Evolutionary conservation across 2,329 filamentous ascomycete species (phyloP).

Genomic region (Microsporum canis): DNA sequence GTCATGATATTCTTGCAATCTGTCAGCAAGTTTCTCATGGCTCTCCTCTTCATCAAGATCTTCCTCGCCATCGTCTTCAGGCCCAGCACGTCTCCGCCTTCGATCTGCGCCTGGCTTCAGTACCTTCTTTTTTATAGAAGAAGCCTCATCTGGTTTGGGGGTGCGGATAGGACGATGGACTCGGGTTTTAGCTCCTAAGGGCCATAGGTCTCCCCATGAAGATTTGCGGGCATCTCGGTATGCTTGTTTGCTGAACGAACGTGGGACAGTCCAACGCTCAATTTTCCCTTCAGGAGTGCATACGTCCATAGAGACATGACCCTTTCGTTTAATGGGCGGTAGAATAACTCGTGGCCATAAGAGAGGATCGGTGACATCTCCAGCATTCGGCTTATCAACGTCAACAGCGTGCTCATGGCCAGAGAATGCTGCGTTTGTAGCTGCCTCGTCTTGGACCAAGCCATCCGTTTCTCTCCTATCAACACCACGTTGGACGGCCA

Average conservation of each 20-base stretch:
- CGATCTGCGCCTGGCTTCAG: neutral
- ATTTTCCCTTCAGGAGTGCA: slow-evolving; percentile 78
- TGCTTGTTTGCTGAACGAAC: slow-evolving; percentile 65
- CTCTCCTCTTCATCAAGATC: neutral
- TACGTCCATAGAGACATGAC: slow-evolving; percentile 79
- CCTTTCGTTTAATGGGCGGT: slow-evolving; percentile 72
- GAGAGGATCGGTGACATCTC: slow-evolving; percentile 41
- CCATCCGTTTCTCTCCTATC: slow-evolving; percentile 39
- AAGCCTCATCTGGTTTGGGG: neutral
- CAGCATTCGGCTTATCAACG: slow-evolving; percentile 2
- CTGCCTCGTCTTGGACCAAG: slow-evolving; percentile 43
- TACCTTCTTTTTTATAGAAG: neutral
- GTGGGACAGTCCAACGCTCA: slow-evolving; percentile 88
- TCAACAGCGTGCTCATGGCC: slow-evolving; percentile 50
- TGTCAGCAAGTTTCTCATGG: neutral
- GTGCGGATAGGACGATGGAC: slow-evolving; percentile 39
- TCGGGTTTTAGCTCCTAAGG: slow-evolving; percentile 81
- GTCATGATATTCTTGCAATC: neutral
- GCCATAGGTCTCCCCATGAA: slow-evolving; percentile 89
- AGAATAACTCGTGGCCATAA: slow-evolving; percentile 68
- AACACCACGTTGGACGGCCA: slow-evolving; percentile 70
- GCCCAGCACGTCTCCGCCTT: neutral
- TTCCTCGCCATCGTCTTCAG: neutral
- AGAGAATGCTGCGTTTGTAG: slow-evolving; percentile 55
- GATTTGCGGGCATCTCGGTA: slow-evolving; percentile 90